Conservation (phyloP, 441 rosid species). For the Pelargonium myrrhifolium region DNA sequence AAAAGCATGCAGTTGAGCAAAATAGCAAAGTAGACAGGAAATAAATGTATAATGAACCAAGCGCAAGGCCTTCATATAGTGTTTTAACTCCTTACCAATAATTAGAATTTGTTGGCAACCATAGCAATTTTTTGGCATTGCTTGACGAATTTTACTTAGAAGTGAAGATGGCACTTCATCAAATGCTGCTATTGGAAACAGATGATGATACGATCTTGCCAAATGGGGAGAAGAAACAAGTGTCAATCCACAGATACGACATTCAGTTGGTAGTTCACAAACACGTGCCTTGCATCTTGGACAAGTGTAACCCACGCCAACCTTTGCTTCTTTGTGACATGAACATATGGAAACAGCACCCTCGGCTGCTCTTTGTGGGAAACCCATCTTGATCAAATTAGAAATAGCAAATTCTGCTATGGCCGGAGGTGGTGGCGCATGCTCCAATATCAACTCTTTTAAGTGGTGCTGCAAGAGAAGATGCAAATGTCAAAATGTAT, state of each 20-base stretch:
- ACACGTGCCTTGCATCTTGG: conserved; percentile 91
- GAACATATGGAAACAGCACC: conserved; percentile 74
- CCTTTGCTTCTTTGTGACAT: conserved; percentile 84
- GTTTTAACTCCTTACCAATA: conserved; percentile 37
- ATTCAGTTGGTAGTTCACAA: conserved; percentile 83
- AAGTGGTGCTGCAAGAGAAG: conserved; percentile 51
- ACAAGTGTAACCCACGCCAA: conserved; percentile 78
- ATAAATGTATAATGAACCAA: neutral
- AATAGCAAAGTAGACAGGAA: neutral
- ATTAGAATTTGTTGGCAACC: conserved; percentile 66
- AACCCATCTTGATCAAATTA: conserved; percentile 87
- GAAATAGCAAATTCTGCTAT: conserved; percentile 87
- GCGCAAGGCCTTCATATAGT: neutral
- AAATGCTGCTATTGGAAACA: conserved; percentile 79
- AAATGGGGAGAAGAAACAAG: conserved; percentile 94
- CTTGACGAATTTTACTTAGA: conserved; percentile 30
- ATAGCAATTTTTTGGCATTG: conserved; percentile 43
- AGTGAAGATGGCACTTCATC: conserved; percentile 47
- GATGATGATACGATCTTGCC: conserved; percentile 93
- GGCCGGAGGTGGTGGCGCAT: conserved; percentile 96
- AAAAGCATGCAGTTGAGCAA: neutral
- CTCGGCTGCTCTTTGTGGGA: conserved; percentile 85
- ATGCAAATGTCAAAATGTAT: neutral
- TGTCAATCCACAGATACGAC: conserved; percentile 75
- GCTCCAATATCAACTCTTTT: conserved; percentile 75